phyloP scores from a whole-genome alignment of 768 basidiomycete genomes.

The Lyophyllum decastes region DNA sequence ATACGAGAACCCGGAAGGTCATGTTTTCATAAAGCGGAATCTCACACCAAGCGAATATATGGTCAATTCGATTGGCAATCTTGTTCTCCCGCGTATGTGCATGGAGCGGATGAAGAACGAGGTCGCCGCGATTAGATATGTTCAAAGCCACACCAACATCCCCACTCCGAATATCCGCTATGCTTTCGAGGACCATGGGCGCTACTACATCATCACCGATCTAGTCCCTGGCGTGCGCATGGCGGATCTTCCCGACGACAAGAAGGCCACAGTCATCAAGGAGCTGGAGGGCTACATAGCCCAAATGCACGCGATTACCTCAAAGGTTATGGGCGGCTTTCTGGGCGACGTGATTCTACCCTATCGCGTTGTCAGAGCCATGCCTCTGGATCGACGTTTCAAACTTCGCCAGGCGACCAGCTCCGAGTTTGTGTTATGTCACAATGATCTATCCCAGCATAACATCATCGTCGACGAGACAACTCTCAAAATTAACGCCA shows the following conservation, averaged over 20 bases:
- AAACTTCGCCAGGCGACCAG: not conserved
- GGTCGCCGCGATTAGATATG: not conserved
- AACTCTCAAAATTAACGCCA: constrained; percentile 1
- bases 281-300: not conserved
- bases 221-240: not conserved
- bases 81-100: not conserved
- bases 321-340: not conserved
- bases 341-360: not conserved
- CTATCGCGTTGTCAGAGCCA: not conserved
- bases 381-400: not conserved
- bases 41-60: not conserved
- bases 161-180: not conserved
- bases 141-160: not conserved
- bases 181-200: not conserved
- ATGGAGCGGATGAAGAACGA: not conserved
- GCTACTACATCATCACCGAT: not conserved
- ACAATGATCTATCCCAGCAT: constrained; percentile 2
- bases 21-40: not conserved
- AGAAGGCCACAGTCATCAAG: not conserved
- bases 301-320: not conserved
- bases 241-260: not conserved
- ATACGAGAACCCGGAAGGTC: not conserved
- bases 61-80: not conserved
- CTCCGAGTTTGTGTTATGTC: not conserved
- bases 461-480: not conserved